A percentile compares a stretch with the other conserved stretches of the same genome.
These are phyloP conservation scores for Hypoxylon crocopeplum DNA, from an alignment of 495 filamentous ascomycete species.

Conservation along the genomic window DNA sequence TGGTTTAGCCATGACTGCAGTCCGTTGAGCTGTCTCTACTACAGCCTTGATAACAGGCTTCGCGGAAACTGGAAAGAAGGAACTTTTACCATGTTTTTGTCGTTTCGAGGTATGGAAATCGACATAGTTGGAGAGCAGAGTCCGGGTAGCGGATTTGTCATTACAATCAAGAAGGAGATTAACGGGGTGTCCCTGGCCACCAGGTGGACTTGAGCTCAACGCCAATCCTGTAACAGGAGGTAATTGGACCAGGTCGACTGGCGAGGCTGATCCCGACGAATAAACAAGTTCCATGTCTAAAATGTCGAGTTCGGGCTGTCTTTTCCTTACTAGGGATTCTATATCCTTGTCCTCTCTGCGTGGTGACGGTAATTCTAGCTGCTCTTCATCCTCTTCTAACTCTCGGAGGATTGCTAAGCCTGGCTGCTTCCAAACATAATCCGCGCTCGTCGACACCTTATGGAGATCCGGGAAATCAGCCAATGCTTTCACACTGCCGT, in stretches of 20 bases:
- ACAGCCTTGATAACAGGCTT: background rate
- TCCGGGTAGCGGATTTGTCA: conserved; percentile 29
- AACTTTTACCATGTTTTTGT: conserved; percentile 30
- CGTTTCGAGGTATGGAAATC: conserved; percentile 37
- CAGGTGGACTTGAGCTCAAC: background rate
- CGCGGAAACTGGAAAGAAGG: conserved; percentile 23
- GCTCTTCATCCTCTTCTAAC: conserved; percentile 53
- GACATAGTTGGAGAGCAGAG: conserved; percentile 37
- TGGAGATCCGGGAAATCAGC: conserved; percentile 23
- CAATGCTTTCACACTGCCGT: conserved; percentile 33
- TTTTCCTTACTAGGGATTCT: conserved; percentile 32
- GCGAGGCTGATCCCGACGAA: background rate
- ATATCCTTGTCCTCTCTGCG: conserved; percentile 6
- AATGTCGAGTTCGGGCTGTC: conserved; percentile 10
- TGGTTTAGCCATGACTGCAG: background rate
- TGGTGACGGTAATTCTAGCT: conserved; percentile 48
- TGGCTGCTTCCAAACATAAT: conserved; percentile 59
- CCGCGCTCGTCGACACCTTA: conserved; percentile 45
- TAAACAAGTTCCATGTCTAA: background rate
- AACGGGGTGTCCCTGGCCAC: conserved; percentile 1
- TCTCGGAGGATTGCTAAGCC: conserved; percentile 60
- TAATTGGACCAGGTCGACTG: conserved; percentile 7
- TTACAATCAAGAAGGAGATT: conserved; percentile 25
- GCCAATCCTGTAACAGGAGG: background rate
- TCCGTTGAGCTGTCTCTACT: background rate